Percentiles rank a stretch among this genome's conserved stretches.
These are phyloP conservation scores for Aspergillus costaricaensis DNA, from an alignment of 2,329 filamentous ascomycete genomes.

Conservation along the genomic window DNA sequence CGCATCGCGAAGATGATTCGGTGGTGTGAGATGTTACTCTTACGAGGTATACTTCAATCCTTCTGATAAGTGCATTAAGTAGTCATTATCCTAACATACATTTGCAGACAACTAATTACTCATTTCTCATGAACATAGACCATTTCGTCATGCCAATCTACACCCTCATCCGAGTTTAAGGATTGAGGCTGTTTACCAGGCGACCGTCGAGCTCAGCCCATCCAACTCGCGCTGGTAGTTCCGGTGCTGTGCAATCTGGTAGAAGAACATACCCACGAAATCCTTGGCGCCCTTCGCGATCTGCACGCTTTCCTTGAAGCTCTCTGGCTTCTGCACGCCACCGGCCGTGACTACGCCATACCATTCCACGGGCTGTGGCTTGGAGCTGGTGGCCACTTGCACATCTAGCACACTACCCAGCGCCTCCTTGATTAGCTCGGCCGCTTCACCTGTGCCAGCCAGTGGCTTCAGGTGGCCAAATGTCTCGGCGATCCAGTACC, in stretches of 20 bases:
- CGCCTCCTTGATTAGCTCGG: conserved; percentile 34
- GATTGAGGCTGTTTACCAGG: conserved; percentile 30
- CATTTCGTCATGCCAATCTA: too few relatives aligned
- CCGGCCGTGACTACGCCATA: conserved; percentile 76
- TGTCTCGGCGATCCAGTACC: conserved; percentile 76
- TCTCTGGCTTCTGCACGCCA: conserved; percentile 54
- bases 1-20: too few relatives aligned
- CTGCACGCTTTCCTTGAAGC: conserved; percentile 61
- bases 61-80: too few relatives aligned
- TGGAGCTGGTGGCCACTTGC: conserved; percentile 51
- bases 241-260: conserved; percentile 69
- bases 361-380: conserved; percentile 59
- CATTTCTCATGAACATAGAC: too few relatives aligned
- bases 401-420: conserved; percentile 49
- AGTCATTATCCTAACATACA: too few relatives aligned
- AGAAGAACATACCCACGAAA: conserved; percentile 72
- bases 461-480: conserved; percentile 81
- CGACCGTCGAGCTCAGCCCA: conserved; percentile 66
- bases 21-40: too few relatives aligned
- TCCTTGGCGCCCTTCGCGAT: conserved; percentile 68
- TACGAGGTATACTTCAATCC: too few relatives aligned
- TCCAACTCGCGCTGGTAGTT: conserved; percentile 74
- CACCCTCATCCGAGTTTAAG: too few relatives aligned
- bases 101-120: too few relatives aligned
- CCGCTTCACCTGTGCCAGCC: conserved; percentile 62